Percentiles rank a stretch among this genome's conserved stretches.
These are phyloP conservation scores for Phaffia tasmanica DNA, from an alignment of 768 basidiomycete species.

Conservation along the genomic window DNA sequence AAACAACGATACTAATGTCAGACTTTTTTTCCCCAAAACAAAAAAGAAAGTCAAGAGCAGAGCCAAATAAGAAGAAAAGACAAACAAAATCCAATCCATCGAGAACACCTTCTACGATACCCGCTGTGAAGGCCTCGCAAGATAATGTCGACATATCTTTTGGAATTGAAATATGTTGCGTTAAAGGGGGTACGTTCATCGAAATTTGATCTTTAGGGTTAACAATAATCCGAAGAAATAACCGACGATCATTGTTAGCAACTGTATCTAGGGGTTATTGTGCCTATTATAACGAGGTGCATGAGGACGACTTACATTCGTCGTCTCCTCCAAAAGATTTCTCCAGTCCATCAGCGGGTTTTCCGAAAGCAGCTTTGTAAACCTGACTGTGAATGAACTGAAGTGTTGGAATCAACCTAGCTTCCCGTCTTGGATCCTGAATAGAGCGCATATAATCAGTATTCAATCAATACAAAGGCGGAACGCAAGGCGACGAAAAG, in stretches of 20 bases:
- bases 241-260: background rate
- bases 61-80: constrained; percentile 28
- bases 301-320: constrained; percentile 56
- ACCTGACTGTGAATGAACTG: constrained; percentile 92
- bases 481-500: background rate
- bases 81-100: constrained; percentile 88
- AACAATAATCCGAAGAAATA: background rate
- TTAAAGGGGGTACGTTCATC: constrained; percentile 86
- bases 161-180: constrained; percentile 84
- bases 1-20: background rate
- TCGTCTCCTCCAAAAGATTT: constrained; percentile 93
- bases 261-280: background rate
- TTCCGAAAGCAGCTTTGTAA: constrained; percentile 88
- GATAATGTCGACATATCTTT: constrained; percentile 86
- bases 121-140: constrained; percentile 95
- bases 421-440: constrained; percentile 86
- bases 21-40: background rate
- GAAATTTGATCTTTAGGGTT: constrained; percentile 76
- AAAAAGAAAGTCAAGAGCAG: constrained; percentile 22
- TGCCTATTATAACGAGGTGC: background rate
- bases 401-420: constrained; percentile 75
- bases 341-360: constrained; percentile 86
- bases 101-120: constrained; percentile 90
- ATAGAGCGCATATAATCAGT: background rate
- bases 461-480: background rate